Percentiles rank a stretch among this genome's conserved stretches.
These are phyloP conservation scores for Hyphopichia burtonii DNA, from an alignment of 1,139 yeast species.

Conservation along the genomic window DNA sequence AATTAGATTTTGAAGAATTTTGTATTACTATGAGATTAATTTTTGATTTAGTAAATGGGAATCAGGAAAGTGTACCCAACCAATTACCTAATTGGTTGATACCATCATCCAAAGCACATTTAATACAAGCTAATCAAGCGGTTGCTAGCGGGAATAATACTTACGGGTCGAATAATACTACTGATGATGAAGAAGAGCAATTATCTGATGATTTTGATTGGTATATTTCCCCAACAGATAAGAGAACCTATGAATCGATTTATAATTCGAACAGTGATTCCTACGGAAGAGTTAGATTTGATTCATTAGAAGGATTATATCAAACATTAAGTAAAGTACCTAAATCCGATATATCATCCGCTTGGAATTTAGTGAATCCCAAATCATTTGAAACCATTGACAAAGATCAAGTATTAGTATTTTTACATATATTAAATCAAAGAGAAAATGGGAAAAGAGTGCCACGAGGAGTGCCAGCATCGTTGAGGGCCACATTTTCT, in stretches of 20 bases:
- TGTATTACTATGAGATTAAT: slow-evolving; percentile 95
- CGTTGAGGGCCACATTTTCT: slow-evolving; percentile 86
- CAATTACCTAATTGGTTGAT: slow-evolving; percentile 87
- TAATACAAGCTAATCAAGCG: slow-evolving; percentile 79
- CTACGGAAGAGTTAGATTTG: slow-evolving; percentile 80
- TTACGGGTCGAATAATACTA: slow-evolving; percentile 20
- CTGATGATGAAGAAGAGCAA: slow-evolving; percentile 52
- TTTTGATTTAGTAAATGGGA: slow-evolving; percentile 85
- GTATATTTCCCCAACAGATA: slow-evolving; percentile 92
- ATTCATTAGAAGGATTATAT: slow-evolving; percentile 68
- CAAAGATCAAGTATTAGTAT: slow-evolving; percentile 87
- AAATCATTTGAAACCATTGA: slow-evolving; percentile 83
- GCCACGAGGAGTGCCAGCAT: slow-evolving; percentile 93
- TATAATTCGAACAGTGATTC: slow-evolving; percentile 74
- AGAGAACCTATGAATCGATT: slow-evolving; percentile 72
- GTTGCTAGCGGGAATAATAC: slow-evolving; percentile 35
- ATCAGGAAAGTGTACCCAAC: slow-evolving; percentile 59
- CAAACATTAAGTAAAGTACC: slow-evolving; percentile 71
- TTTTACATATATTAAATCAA: slow-evolving; percentile 86
- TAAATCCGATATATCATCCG: slow-evolving; percentile 80
- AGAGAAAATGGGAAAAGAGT: slow-evolving; percentile 84
- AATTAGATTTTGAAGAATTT: slow-evolving; percentile 92
- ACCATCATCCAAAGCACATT: slow-evolving; percentile 83
- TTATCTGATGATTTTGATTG: slow-evolving; percentile 81
- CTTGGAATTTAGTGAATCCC: slow-evolving; percentile 96